phyloP scores from a whole-genome alignment of 106 monocot genomes.

The Ottelia alismoides region DNA sequence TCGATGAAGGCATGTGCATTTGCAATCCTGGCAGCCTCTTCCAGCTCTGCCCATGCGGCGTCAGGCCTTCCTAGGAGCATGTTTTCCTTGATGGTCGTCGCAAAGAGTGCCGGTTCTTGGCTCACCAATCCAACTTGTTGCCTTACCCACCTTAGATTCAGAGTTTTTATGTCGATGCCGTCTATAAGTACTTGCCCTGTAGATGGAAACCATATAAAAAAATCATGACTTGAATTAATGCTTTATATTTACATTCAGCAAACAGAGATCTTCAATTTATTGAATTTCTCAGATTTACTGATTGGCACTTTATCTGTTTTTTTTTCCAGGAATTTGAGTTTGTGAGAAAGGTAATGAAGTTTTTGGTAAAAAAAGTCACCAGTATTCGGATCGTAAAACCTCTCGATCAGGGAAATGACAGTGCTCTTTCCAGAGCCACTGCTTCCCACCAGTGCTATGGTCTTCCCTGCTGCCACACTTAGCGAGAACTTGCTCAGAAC shows the following conservation, averaged over 20 bases:
- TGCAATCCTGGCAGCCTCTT: conserved; percentile 36
- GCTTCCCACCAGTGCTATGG: conserved; percentile 12
- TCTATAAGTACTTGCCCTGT: conserved; percentile 12
- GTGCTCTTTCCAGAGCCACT: conserved; percentile 29
- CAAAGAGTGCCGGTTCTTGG: conserved; percentile 11
- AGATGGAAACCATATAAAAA: too few species aligned
- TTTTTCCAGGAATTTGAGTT: too few species aligned
- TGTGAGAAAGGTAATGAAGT: too few species aligned
- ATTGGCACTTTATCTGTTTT: too few species aligned
- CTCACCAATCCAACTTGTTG: conserved; percentile 13
- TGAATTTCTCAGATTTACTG: too few species aligned
- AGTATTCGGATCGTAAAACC: conserved; percentile 17
- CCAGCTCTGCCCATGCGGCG: conserved; percentile 42
- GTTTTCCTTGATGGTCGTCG: conserved; percentile 44
- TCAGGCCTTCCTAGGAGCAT: conserved; percentile 59
- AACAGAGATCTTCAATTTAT: too few species aligned
- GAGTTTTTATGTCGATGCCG: conserved; percentile 4
- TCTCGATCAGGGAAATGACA: conserved; percentile 15
- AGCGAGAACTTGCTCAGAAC: conserved; percentile 5
- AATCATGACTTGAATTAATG: too few species aligned
- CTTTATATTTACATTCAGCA: too few species aligned
- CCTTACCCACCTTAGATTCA: conserved; percentile 7
- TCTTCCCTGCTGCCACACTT: conserved; percentile 6
- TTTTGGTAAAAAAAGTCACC: background rate
- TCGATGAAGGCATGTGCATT: conserved; percentile 61